Percentiles rank a stretch among this genome's conserved stretches.
Evolutionary conservation across 2,329 filamentous ascomycete species (phyloP).

Genomic region (Calycina marina): DNA sequence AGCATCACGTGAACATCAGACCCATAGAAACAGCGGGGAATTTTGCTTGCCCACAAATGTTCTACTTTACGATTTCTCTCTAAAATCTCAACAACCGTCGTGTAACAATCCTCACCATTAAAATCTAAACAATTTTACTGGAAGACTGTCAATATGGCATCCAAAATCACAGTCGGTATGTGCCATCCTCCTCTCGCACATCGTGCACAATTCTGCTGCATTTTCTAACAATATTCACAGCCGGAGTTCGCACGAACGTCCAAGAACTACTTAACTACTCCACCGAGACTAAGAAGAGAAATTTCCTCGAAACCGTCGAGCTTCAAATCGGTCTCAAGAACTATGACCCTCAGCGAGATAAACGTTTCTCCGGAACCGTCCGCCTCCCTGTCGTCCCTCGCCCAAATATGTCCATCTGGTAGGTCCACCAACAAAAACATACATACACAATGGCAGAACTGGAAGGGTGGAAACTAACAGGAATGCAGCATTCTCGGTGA

Average conservation of each 20-base stretch:
- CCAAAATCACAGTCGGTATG: conserved; percentile 69
- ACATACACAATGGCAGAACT: no score
- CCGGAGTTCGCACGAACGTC: conserved; percentile 93
- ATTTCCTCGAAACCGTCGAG: conserved; percentile 93
- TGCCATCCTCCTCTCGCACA: conserved; percentile 5
- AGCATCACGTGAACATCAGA: no score
- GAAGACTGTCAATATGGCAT: conserved; percentile 73
- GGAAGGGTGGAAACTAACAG: conserved; percentile 17
- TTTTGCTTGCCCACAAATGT: no score
- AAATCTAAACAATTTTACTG: conserved; percentile 53
- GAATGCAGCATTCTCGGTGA: conserved; percentile 59
- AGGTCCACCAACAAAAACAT: conserved; percentile 22
- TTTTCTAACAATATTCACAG: conserved; percentile 32
- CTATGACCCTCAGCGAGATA: conserved; percentile 99
- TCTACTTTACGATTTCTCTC: no score
- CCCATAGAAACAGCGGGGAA: no score
- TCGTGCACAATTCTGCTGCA: conserved; percentile 1
- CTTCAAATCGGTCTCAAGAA: conserved; percentile 93
- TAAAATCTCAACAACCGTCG: no score
- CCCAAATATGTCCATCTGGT: conserved; percentile 80
- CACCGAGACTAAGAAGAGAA: conserved; percentile 88
- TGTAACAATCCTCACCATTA: conserved; percentile 61
- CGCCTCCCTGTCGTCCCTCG: conserved; percentile 84
- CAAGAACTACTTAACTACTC: conserved; percentile 91
- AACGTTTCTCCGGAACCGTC: conserved; percentile 99